Conservation (phyloP, 495 filamentous ascomycete species). For the Lophiostoma macrostomum region DNA sequence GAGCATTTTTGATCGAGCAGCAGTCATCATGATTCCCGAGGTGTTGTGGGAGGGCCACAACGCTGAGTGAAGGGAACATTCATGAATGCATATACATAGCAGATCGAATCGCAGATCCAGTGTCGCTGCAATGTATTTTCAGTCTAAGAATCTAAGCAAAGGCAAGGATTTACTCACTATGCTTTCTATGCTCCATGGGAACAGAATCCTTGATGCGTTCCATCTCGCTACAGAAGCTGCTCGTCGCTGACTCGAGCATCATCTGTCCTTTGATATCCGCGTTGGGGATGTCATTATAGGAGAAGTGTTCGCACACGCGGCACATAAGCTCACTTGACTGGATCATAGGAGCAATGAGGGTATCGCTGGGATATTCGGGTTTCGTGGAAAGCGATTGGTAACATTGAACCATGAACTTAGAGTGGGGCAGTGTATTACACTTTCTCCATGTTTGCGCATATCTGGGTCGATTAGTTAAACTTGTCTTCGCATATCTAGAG, state of each 20-base stretch:
- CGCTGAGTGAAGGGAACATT: constrained; percentile 7
- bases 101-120: constrained; percentile 1
- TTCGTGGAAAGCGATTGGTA: background rate
- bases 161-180: too few relatives aligned
- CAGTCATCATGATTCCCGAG: background rate
- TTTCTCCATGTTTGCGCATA: constrained; percentile 22
- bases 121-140: too few relatives aligned
- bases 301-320: constrained; percentile 21
- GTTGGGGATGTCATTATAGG: constrained; percentile 18
- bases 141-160: too few relatives aligned
- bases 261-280: constrained; percentile 14
- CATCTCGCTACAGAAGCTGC: constrained; percentile 11
- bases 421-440: constrained; percentile 3
- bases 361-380: constrained; percentile 4
- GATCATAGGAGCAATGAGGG: constrained; percentile 10
- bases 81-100: constrained; percentile 19
- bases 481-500: background rate
- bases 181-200: background rate
- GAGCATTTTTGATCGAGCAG: background rate
- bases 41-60: constrained; percentile 1
- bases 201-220: constrained; percentile 10
- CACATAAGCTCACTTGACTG: constrained; percentile 9
- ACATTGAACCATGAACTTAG: constrained; percentile 17
- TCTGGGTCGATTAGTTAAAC: too few relatives aligned
- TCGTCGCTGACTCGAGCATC: constrained; percentile 7